phyloP scores from a whole-genome alignment of 2,329 filamentous ascomycete genomes.

The Diaporthe humulicola region DNA sequence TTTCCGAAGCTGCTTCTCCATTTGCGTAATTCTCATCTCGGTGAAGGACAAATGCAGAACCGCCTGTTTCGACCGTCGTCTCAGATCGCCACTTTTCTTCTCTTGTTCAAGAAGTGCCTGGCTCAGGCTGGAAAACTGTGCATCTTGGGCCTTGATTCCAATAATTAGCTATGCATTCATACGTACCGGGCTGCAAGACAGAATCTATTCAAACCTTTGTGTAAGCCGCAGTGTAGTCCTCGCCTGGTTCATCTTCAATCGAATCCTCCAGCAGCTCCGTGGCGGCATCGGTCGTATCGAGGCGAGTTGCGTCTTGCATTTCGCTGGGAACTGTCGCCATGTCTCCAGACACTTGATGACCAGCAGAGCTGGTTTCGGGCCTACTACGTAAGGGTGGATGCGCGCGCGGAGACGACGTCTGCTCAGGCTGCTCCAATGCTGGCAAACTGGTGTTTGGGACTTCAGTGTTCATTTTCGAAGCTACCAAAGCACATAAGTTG shows the following conservation, averaged over 20 bases:
- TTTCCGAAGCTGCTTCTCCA: neutral
- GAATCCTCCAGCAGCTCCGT: neutral
- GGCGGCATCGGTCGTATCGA: neutral
- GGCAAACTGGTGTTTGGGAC: neutral
- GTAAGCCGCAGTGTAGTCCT: neutral
- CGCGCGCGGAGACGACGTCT: neutral
- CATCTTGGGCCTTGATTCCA: neutral
- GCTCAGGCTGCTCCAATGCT: neutral
- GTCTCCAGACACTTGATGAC: neutral
- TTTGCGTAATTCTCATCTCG: neutral
- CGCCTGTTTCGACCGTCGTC: slow-evolving; percentile 4
- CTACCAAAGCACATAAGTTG: fast-evolving
- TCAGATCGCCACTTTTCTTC: neutral
- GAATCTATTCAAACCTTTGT: neutral
- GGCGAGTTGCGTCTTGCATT: neutral
- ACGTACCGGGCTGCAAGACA: too few relatives aligned
- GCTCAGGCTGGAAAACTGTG: too few relatives aligned
- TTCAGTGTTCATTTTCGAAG: neutral
- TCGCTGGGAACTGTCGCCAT: neutral
- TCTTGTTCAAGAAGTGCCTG: neutral
- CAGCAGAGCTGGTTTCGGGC: neutral
- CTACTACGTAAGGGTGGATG: neutral
- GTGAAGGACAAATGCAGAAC: neutral
- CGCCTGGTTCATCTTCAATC: neutral
- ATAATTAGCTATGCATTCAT: neutral